phyloP scores from a whole-genome alignment of 495 filamentous ascomycete species.

The Hypoxylon trugodes region DNA sequence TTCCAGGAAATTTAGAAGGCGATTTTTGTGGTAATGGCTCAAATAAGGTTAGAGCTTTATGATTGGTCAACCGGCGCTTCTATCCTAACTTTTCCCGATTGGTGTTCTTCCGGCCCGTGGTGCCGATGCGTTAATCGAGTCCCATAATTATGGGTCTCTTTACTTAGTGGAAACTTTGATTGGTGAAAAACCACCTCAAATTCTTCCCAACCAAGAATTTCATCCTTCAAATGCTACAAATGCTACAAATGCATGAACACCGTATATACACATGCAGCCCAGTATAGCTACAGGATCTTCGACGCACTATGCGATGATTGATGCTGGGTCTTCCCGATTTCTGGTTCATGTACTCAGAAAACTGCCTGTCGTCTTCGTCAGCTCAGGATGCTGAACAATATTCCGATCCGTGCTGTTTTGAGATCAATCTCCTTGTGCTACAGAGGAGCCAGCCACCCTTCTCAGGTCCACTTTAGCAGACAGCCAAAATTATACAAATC shows the following conservation, averaged over 20 bases:
- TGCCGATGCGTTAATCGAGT: conserved; percentile 31
- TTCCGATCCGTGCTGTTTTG: not conserved
- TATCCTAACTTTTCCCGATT: conserved; percentile 33
- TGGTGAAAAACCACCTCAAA: conserved; percentile 26
- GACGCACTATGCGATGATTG: conserved; percentile 11
- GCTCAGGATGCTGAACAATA: not conserved
- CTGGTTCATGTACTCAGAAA: no score
- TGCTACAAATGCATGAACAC: conserved; percentile 28
- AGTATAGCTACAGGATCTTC: conserved; percentile 10
- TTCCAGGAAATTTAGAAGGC: conserved; percentile 8
- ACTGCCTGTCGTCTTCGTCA: not conserved
- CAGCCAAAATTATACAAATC: conserved; percentile 15
- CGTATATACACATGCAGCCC: conserved; percentile 17
- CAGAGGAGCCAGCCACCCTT: not conserved
- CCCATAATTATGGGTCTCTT: conserved; percentile 8
- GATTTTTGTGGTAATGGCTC: conserved; percentile 2
- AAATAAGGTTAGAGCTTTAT: conserved; percentile 13
- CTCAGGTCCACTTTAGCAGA: not conserved
- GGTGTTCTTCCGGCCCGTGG: conserved; percentile 26
- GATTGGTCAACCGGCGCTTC: conserved; percentile 29
- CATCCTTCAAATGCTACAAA: conserved; percentile 1
- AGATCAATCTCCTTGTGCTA: not conserved
- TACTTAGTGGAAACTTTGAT: conserved; percentile 7
- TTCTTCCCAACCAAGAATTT: conserved; percentile 24
- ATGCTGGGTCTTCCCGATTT: conserved; percentile 11